Evolutionary conservation across 352 stramenopile species (phyloP), one percentile per base, ranked within the genome.

Genomic region (Phytophthora lateralis): DNA sequence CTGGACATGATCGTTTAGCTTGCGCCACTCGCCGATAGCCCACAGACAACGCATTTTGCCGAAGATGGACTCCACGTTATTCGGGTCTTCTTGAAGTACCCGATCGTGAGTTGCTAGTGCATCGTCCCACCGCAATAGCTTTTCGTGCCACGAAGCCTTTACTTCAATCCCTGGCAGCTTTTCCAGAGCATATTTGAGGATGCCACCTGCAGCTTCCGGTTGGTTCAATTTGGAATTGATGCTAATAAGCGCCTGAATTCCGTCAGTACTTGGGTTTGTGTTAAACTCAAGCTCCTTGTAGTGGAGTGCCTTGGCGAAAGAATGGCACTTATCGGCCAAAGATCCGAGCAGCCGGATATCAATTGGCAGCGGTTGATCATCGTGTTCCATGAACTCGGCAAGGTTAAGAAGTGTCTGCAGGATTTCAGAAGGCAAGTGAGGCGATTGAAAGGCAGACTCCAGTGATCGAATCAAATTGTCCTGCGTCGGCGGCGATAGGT

Each of bases 301-400:
- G 63, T 99, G 95, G 27, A 99, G 71, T 8, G 97, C 97, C 75
- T 99, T 99, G 7, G 97, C 97, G 59, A 99, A 99, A 32, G 97
- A 98, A 74, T 99, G 96, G 57, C 97, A 99, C 55, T 98, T 98
- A 56, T 99, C 82, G 5, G 97, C 97, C 15, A 99, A 80, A 51
- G 98, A 95, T 5, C 97, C 97, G 4, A 99, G 82, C 18, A 98
- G 76, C 1, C 92, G 88, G 66, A 99, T 99, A 66, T 99, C 96
- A 61, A 99, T 99, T 12, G 97, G 97, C 37, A 99, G 73, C 14
- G 86, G 84, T 70, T 98, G 88, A 54, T 98, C 96, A 61, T 99
- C 96, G 58, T 99, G 96, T 76, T 99, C 98, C 96, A 99, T 99
- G 54, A 99, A 99, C 82, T 99, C 98, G 6, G 96, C 97, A 14